Percentiles rank a stretch among this genome's conserved stretches.
These are phyloP conservation scores for Leucoagaricus sp. DNA, from an alignment of 1,284 basidiomycete species.

Conservation along the genomic window DNA sequence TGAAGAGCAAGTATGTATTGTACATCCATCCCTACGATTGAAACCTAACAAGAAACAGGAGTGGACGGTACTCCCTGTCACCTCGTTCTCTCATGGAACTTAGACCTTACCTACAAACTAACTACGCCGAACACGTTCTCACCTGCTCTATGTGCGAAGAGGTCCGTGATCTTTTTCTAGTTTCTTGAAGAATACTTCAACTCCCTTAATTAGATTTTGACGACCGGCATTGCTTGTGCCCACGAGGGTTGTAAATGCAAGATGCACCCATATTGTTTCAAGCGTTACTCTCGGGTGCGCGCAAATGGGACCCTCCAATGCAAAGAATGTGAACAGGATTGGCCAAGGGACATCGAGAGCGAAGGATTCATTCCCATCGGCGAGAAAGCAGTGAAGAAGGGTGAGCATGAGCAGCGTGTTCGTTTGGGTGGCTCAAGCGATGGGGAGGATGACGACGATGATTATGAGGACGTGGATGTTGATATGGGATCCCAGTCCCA, in stretches of 20 bases:
- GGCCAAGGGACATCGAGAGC: slow-evolving; percentile 50
- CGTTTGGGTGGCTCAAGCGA: slow-evolving; percentile 35
- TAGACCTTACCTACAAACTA: slow-evolving; percentile 69
- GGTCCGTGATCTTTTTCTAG: slow-evolving; percentile 37
- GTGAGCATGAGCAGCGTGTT: slow-evolving; percentile 52
- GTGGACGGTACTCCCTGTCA: slow-evolving; percentile 78
- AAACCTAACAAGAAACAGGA: slow-evolving; percentile 36
- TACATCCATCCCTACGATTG: slow-evolving; percentile 15
- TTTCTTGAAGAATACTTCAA: neutral
- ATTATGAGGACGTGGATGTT: slow-evolving; percentile 42
- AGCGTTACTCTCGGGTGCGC: slow-evolving; percentile 38
- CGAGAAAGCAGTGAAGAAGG: slow-evolving; percentile 63
- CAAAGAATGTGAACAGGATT: slow-evolving; percentile 57
- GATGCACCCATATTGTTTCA: slow-evolving; percentile 72
- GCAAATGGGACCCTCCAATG: slow-evolving; percentile 40
- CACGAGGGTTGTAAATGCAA: slow-evolving; percentile 63
- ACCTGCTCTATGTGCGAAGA: slow-evolving; percentile 80
- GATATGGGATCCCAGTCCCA: slow-evolving; percentile 32
- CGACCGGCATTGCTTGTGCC: slow-evolving; percentile 66
- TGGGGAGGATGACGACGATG: slow-evolving; percentile 38
- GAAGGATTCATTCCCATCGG: slow-evolving; percentile 55
- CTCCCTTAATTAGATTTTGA: slow-evolving; percentile 51
- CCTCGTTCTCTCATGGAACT: slow-evolving; percentile 78
- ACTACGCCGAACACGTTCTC: slow-evolving; percentile 70
- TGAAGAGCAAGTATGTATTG: slow-evolving; percentile 78